These are phyloP conservation scores for Linnemannia zychae DNA, from an alignment of 192 early-diverging fungal genomes.

Conservation along the genomic window DNA sequence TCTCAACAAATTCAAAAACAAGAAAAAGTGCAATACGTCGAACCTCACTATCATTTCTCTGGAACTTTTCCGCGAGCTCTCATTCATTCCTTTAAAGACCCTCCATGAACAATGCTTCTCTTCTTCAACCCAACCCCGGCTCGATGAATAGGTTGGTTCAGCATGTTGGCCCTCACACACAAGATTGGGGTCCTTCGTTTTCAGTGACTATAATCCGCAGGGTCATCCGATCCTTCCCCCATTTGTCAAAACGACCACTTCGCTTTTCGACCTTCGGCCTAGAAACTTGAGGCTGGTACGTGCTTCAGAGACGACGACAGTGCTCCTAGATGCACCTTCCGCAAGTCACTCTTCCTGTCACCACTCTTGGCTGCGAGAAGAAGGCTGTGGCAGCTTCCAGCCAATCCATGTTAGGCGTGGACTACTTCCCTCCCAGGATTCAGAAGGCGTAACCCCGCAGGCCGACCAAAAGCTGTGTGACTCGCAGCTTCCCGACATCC, in stretches of 20 bases:
- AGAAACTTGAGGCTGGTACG: too few species aligned
- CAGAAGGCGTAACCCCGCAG: neutral
- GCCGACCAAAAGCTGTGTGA: conserved; percentile 6
- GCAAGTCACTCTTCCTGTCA: neutral
- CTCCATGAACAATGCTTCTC: conserved; percentile 15
- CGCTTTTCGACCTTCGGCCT: too few species aligned
- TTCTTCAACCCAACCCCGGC: conserved; percentile 1
- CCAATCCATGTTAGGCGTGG: conserved; percentile 3
- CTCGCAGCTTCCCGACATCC: conserved; percentile 6
- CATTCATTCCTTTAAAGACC: conserved; percentile 10
- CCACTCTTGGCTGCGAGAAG: neutral
- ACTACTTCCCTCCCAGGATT: neutral
- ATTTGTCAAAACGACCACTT: too few species aligned
- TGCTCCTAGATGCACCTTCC: too few species aligned
- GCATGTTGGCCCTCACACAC: conserved; percentile 2
- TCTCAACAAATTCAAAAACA: neutral
- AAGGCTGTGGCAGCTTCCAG: conserved; percentile 14
- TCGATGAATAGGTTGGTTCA: conserved; percentile 9
- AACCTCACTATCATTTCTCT: conserved; percentile 11
- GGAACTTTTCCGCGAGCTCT: conserved; percentile 21
- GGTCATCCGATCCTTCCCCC: too few species aligned
- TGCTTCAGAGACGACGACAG: too few species aligned
- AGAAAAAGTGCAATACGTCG: conserved; percentile 12
- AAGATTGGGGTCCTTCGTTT: neutral
- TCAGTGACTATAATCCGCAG: neutral